phyloP scores from a whole-genome alignment of 1,284 basidiomycete species.

The Omphalotus olearius region DNA sequence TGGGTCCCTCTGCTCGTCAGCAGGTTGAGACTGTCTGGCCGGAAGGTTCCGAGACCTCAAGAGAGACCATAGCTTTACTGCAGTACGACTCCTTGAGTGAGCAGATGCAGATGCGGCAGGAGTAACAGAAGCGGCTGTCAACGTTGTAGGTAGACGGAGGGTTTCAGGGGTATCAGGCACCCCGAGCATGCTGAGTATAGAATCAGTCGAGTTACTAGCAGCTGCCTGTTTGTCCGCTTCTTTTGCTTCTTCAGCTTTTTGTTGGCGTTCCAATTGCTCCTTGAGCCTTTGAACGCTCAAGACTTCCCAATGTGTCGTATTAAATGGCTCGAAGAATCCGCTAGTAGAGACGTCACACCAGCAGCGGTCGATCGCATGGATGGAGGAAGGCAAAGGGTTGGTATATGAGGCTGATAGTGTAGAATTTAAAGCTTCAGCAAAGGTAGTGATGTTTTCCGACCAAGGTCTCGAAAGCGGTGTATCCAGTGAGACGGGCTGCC shows the following conservation, averaged over 20 bases:
- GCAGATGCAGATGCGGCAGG: not conserved
- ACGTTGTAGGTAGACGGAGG: no score
- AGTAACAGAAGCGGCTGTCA: not conserved
- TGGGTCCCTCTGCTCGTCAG: no score
- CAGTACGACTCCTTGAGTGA: not conserved
- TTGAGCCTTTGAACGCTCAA: slow-evolving; percentile 49
- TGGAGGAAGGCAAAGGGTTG: slow-evolving; percentile 39
- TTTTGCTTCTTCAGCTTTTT: slow-evolving; percentile 22
- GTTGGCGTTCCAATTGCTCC: slow-evolving; percentile 41
- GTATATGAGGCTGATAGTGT: slow-evolving; percentile 29
- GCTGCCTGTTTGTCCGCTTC: slow-evolving; percentile 12
- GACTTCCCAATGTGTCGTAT: slow-evolving; percentile 67
- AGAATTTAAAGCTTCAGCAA: slow-evolving; percentile 54
- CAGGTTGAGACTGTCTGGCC: not conserved
- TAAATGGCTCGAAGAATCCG: slow-evolving; percentile 67
- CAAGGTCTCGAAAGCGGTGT: slow-evolving; percentile 58
- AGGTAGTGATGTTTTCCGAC: slow-evolving; percentile 65
- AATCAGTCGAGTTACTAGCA: slow-evolving; percentile 10
- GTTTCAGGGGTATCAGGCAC: no score
- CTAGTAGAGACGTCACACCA: slow-evolving; percentile 71
- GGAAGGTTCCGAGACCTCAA: not conserved
- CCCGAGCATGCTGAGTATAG: no score
- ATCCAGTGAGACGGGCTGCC: slow-evolving; percentile 71
- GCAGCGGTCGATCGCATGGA: slow-evolving; percentile 67
- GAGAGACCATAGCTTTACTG: slow-evolving; percentile 6